phyloP scores from a whole-genome alignment of 1,139 yeast species.

The Chernovozyma aurita region DNA sequence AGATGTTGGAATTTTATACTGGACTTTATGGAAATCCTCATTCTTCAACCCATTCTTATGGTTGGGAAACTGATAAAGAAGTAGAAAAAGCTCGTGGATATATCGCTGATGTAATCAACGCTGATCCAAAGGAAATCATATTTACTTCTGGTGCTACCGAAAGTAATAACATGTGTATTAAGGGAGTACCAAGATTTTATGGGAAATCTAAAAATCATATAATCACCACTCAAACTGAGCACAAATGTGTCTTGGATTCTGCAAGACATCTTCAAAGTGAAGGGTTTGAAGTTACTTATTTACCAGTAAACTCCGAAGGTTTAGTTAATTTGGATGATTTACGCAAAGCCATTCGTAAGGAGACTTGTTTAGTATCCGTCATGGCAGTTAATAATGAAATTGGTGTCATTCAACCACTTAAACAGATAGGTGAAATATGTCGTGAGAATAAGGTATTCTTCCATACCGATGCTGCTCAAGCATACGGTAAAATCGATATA shows the following conservation, averaged over 20 bases:
- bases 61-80: slow-evolving; percentile 96
- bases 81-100: slow-evolving; percentile 83
- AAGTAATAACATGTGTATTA: slow-evolving; percentile 87
- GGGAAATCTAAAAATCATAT: slow-evolving; percentile 86
- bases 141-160: slow-evolving; percentile 99
- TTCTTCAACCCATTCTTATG: slow-evolving; percentile 95
- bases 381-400: slow-evolving; percentile 99
- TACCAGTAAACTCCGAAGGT: slow-evolving; percentile 82
- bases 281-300: slow-evolving; percentile 92
- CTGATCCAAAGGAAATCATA: slow-evolving; percentile 94
- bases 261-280: slow-evolving; percentile 94
- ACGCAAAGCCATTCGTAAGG: slow-evolving; percentile 82
- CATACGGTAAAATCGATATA: slow-evolving; percentile 86
- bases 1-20: slow-evolving; percentile 87
- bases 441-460: slow-evolving; percentile 84
- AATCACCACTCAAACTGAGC: slow-evolving; percentile 95
- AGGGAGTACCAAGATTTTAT: slow-evolving; percentile 94
- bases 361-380: slow-evolving; percentile 85
- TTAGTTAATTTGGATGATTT: slow-evolving; percentile 72
- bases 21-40: slow-evolving; percentile 97
- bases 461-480: slow-evolving; percentile 99
- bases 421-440: slow-evolving; percentile 88
- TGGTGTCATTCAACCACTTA: slow-evolving; percentile 95
- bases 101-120: slow-evolving; percentile 78
- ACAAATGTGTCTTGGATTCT: slow-evolving; percentile 94